Conservation (phyloP, 2,329 filamentous ascomycete genomes). For the Ophiostoma sp. region DNA sequence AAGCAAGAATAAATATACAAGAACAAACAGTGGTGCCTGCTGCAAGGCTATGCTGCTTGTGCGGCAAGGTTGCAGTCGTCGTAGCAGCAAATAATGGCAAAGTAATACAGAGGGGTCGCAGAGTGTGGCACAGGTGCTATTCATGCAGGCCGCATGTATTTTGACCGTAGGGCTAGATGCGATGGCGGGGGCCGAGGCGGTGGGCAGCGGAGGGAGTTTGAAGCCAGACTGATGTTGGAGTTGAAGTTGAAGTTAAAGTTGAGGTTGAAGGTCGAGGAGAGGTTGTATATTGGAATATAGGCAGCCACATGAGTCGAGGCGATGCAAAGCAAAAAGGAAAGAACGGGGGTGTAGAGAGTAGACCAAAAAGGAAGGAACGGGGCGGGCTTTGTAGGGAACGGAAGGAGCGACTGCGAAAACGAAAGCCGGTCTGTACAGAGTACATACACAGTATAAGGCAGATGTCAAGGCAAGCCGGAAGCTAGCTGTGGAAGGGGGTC, state of each 20-base stretch:
- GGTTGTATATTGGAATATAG: not conserved
- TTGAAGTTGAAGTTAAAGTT: not conserved
- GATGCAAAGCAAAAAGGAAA: not conserved
- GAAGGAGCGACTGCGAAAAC: slow-evolving; percentile 7
- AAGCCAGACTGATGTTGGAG: too few species aligned
- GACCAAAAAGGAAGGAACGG: not conserved
- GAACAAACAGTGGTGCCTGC: not conserved
- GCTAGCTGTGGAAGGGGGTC: not conserved
- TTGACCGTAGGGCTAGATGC: not conserved
- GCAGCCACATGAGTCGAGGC: not conserved
- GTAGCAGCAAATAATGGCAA: slow-evolving; percentile 11
- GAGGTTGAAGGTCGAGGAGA: not conserved
- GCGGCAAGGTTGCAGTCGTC: slow-evolving; percentile 3
- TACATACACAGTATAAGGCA: not conserved
- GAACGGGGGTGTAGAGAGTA: too few species aligned
- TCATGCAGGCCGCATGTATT: not conserved
- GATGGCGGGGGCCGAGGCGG: not conserved
- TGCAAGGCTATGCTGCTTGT: not conserved
- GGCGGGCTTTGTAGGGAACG: not conserved
- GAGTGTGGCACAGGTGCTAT: slow-evolving; percentile 9
- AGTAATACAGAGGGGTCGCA: slow-evolving; percentile 4
- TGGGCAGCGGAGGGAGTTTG: too few species aligned
- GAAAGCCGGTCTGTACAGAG: not conserved
- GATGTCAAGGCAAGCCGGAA: not conserved
- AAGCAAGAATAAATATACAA: not conserved